These are phyloP conservation scores for Agaricus subrufescens DNA, from an alignment of 768 basidiomycete species.

Conservation along the genomic window DNA sequence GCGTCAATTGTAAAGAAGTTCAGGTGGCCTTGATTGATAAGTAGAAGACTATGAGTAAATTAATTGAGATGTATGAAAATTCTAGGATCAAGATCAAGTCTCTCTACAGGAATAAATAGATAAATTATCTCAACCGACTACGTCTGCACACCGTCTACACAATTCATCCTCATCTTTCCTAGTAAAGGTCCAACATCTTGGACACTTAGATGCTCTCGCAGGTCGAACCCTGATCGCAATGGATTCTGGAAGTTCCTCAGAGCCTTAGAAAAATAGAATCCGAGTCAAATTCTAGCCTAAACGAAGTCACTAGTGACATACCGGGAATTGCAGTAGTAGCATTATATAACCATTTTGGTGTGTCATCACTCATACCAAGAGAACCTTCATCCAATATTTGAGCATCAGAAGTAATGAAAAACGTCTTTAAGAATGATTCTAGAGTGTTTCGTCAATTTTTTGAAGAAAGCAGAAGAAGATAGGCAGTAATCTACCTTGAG, in stretches of 20 bases:
- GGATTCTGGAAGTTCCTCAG: slow-evolving; percentile 22
- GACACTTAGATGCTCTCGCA: slow-evolving; percentile 67
- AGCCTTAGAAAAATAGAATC: background rate
- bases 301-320: slow-evolving; percentile 19
- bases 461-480: background rate
- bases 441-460: background rate
- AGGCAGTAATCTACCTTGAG: background rate
- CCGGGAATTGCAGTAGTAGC: slow-evolving; percentile 41
- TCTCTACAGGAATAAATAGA: no score
- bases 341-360: slow-evolving; percentile 47
- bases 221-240: slow-evolving; percentile 57
- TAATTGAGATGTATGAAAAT: no score
- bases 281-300: background rate
- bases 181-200: slow-evolving; percentile 86
- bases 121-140: slow-evolving; percentile 11
- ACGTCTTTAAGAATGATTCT: slow-evolving; percentile 63
- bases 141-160: slow-evolving; percentile 58
- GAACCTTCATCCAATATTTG: slow-evolving; percentile 43
- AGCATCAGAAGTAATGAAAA: slow-evolving; percentile 81
- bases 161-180: slow-evolving; percentile 44
- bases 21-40: no score
- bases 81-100: no score
- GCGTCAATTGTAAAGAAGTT: no score
- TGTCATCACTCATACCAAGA: slow-evolving; percentile 26
- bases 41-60: no score